These are phyloP conservation scores for Aspergillus puulaauensis DNA, from an alignment of 2,329 filamentous ascomycete species.

Conservation along the genomic window DNA sequence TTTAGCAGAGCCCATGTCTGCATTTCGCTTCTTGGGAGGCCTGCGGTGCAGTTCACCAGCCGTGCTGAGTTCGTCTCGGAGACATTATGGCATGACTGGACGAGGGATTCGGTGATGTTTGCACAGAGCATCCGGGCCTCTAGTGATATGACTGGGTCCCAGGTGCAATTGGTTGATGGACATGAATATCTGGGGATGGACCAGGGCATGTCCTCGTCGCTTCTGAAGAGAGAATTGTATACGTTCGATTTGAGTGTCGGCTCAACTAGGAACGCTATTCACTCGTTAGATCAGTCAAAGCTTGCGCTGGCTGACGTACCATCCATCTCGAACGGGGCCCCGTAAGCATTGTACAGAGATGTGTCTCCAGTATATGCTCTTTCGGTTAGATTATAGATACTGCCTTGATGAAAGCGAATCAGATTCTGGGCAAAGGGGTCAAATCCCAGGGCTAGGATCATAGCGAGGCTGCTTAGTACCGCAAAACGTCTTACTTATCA, in stretches of 20 bases:
- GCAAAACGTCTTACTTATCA: conserved; percentile 15
- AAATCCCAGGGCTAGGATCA: conserved; percentile 14
- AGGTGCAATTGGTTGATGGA: conserved; percentile 12
- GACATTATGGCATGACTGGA: neutral
- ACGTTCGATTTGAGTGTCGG: conserved; percentile 6
- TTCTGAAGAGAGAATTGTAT: conserved; percentile 12
- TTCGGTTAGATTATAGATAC: neutral
- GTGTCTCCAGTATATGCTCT: neutral
- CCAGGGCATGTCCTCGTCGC: conserved; percentile 5
- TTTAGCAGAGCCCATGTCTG: neutral
- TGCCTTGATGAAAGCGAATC: conserved; percentile 6
- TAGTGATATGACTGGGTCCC: conserved; percentile 7
- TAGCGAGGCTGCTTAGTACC: conserved; percentile 5
- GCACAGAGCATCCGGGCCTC: conserved; percentile 2
- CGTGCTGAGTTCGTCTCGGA: neutral
- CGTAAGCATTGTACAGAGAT: neutral
- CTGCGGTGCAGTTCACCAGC: neutral
- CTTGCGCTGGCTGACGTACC: neutral
- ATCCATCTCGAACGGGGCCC: neutral
- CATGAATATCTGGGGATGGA: conserved; percentile 10
- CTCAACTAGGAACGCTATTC: neutral
- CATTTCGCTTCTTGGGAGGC: neutral
- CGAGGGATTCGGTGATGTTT: neutral
- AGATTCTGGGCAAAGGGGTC: conserved; percentile 20
- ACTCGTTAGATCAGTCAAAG: neutral